These are phyloP conservation scores for Pistacia atlantica DNA, from an alignment of 345 rosid genomes.

Conservation along the genomic window DNA sequence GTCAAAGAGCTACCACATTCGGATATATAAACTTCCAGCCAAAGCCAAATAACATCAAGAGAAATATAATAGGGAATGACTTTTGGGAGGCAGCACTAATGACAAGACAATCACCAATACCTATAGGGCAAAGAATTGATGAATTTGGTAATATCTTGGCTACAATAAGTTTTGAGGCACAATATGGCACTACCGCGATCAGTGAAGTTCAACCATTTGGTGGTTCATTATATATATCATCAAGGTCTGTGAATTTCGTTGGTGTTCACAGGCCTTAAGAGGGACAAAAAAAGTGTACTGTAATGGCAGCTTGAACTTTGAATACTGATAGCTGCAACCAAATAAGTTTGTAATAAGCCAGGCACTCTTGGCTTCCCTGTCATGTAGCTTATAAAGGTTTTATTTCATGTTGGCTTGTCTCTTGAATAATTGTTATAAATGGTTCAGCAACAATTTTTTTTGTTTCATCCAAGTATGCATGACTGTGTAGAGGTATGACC, in stretches of 20 bases:
- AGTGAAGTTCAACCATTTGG: conserved; percentile 19
- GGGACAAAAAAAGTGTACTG: not conserved
- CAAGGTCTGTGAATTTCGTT: conserved; percentile 8
- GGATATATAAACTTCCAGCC: not conserved
- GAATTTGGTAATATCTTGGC: conserved; percentile 6
- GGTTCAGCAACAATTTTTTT: not conserved
- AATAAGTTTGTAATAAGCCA: conserved; percentile 18
- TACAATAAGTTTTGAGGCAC: not conserved
- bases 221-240: not conserved
- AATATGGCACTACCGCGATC: conserved; percentile 9
- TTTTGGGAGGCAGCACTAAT: conserved; percentile 19
- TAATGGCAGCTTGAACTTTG: conserved; percentile 4
- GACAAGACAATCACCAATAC: not conserved
- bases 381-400: not conserved
- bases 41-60: conserved; percentile 27
- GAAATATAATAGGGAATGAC: not conserved
- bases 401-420: not conserved
- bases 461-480: no score
- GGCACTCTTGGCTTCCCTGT: not conserved
- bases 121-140: conserved; percentile 11
- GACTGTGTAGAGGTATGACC: not conserved
- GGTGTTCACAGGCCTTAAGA: conserved; percentile 9
- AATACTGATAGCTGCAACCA: conserved; percentile 7
- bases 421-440: not conserved
- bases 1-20: not conserved